A percentile compares a stretch with the other conserved stretches of the same genome.
phyloP scores from a whole-genome alignment of 495 filamentous ascomycete species.

The Daldinia loculata region DNA sequence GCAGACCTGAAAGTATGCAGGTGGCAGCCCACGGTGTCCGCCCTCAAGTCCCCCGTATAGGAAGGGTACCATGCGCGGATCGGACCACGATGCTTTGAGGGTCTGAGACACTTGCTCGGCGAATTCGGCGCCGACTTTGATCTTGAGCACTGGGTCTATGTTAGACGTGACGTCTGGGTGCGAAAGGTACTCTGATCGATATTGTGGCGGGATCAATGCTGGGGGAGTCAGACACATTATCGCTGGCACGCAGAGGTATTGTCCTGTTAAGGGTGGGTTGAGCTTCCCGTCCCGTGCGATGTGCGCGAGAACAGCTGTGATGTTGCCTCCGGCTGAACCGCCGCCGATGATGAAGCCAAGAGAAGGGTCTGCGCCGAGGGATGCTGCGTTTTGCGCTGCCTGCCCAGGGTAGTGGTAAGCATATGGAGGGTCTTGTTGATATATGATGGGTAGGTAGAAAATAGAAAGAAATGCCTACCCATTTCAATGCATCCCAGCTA shows the following conservation, averaged over 20 bases:
- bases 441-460: background rate
- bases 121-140: slow-evolving; percentile 1
- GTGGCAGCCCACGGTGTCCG: slow-evolving; percentile 42
- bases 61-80: slow-evolving; percentile 36
- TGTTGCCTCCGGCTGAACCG: slow-evolving; percentile 58
- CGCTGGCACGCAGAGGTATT: slow-evolving; percentile 55
- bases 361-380: slow-evolving; percentile 49
- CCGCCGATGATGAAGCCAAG: slow-evolving; percentile 62
- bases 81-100: slow-evolving; percentile 21
- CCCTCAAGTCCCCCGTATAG: slow-evolving; percentile 21
- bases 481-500: slow-evolving; percentile 59
- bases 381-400: slow-evolving; percentile 50
- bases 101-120: background rate
- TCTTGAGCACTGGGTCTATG: slow-evolving; percentile 34
- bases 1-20: slow-evolving; percentile 51
- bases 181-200: slow-evolving; percentile 36
- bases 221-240: slow-evolving; percentile 31
- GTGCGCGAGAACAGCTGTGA: slow-evolving; percentile 54
- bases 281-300: slow-evolving; percentile 54
- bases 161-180: slow-evolving; percentile 34
- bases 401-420: slow-evolving; percentile 12
- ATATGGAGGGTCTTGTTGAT: background rate
- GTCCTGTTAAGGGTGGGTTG: slow-evolving; percentile 55
- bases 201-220: slow-evolving; percentile 21
- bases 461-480: slow-evolving; percentile 45